These are phyloP conservation scores for Saccharomycopsis sp. DNA, from an alignment of 805 yeast genomes.

Conservation along the genomic window DNA sequence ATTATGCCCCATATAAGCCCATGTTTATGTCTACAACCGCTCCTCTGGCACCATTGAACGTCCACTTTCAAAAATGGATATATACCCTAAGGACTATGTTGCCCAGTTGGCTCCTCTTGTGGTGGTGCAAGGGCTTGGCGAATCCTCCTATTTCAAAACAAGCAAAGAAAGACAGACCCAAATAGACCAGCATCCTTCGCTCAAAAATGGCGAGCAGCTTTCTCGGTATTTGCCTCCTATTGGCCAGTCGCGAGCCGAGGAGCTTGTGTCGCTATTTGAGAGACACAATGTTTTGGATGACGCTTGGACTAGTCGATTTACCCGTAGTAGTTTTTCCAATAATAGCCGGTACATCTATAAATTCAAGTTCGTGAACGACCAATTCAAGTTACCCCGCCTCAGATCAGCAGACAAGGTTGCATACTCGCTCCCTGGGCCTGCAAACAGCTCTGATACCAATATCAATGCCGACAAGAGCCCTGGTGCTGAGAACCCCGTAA, in stretches of 20 bases:
- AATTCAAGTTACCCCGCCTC: conserved; percentile 24
- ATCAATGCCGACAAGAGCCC: not conserved
- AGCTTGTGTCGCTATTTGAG: conserved; percentile 28
- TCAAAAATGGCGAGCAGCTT: not conserved
- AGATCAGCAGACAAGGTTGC: not conserved
- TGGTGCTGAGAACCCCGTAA: not conserved
- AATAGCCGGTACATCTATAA: conserved; percentile 26
- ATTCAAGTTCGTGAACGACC: conserved; percentile 29
- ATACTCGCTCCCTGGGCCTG: not conserved
- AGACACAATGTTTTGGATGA: conserved; percentile 25
- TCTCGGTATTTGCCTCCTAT: not conserved
- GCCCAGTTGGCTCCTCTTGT: conserved; percentile 35
- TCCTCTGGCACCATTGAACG: too few relatives aligned
- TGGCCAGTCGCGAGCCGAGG: conserved; percentile 21
- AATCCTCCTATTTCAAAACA: not conserved
- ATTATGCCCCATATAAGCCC: too few relatives aligned
- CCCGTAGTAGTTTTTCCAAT: conserved; percentile 22
- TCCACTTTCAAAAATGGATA: too few relatives aligned
- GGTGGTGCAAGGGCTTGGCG: conserved; percentile 37
- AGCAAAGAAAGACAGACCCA: conserved; percentile 17
- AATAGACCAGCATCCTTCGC: conserved; percentile 9
- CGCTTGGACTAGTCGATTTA: conserved; percentile 26
- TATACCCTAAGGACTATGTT: conserved; percentile 32
- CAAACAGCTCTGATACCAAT: not conserved
- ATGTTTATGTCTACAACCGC: not conserved